These are phyloP conservation scores for Lecanosticta acicola DNA, from an alignment of 2,329 filamentous ascomycete species.

Conservation along the genomic window DNA sequence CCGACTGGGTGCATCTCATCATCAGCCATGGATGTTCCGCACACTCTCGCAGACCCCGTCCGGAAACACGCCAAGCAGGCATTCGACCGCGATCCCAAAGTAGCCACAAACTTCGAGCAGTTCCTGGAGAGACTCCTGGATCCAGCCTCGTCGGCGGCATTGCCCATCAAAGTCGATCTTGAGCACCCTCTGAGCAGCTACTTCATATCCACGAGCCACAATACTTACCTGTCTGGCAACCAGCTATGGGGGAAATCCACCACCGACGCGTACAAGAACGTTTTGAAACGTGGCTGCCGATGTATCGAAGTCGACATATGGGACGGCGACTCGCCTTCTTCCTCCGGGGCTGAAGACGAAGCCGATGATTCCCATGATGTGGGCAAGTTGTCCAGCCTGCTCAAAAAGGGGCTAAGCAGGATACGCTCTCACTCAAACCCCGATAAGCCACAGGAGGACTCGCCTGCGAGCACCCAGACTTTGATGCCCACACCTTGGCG, in stretches of 20 bases:
- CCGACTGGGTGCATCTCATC: no score
- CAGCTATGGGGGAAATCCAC: slow-evolving; percentile 75
- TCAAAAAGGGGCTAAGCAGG: slow-evolving; percentile 26
- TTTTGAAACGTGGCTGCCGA: slow-evolving; percentile 67
- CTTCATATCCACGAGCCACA: slow-evolving; percentile 91
- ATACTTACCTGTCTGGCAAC: slow-evolving; percentile 70
- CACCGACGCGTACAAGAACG: slow-evolving; percentile 67
- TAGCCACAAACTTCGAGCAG: slow-evolving; percentile 29
- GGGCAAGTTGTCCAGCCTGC: slow-evolving; percentile 29
- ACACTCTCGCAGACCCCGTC: slow-evolving; percentile 16
- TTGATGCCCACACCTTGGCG: slow-evolving; percentile 29
- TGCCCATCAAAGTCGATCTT: slow-evolving; percentile 23
- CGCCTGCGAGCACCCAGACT: slow-evolving; percentile 9
- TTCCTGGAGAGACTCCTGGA: slow-evolving; percentile 41
- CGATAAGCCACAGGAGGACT: slow-evolving; percentile 10
- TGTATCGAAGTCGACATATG: slow-evolving; percentile 95
- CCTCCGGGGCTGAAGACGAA: slow-evolving; percentile 29
- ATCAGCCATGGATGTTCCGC: not conserved
- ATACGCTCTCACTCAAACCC: slow-evolving; percentile 20
- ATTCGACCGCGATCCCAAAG: slow-evolving; percentile 14
- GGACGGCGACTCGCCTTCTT: slow-evolving; percentile 59
- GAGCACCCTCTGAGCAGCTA: slow-evolving; percentile 70
- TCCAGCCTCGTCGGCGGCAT: slow-evolving; percentile 14
- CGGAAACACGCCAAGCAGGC: slow-evolving; percentile 22
- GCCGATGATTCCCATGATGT: slow-evolving; percentile 26